These are phyloP conservation scores for Suhomyces prunicola DNA, from an alignment of 805 yeast genomes.

Conservation along the genomic window DNA sequence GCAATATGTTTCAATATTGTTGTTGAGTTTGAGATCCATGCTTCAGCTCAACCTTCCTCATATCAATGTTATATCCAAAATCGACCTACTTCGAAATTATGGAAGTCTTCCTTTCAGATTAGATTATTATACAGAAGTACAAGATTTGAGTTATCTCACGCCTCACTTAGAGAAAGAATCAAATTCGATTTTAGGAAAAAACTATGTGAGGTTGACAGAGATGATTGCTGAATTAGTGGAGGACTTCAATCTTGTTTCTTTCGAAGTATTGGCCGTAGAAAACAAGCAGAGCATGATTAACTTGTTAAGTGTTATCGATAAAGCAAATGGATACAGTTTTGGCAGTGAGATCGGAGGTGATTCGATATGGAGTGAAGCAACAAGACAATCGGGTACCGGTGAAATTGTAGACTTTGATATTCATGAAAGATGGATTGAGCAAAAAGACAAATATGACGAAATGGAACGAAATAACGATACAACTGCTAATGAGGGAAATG, in stretches of 20 bases:
- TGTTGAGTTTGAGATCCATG: slow-evolving; percentile 87
- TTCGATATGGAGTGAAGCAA: slow-evolving; percentile 94
- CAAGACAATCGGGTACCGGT: slow-evolving; percentile 67
- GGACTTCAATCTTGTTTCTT: slow-evolving; percentile 83
- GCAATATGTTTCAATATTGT: slow-evolving; percentile 77
- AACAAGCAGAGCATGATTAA: slow-evolving; percentile 91
- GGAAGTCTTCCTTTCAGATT: slow-evolving; percentile 80
- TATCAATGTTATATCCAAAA: slow-evolving; percentile 86
- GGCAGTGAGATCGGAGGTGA: slow-evolving; percentile 99
- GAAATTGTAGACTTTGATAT: slow-evolving; percentile 58
- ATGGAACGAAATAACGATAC: slow-evolving; percentile 36
- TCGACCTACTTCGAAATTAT: slow-evolving; percentile 73
- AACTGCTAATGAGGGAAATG: slow-evolving; percentile 29
- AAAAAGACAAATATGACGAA: slow-evolving; percentile 73
- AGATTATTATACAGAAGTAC: slow-evolving; percentile 89
- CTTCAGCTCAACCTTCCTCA: slow-evolving; percentile 90
- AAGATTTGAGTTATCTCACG: slow-evolving; percentile 66
- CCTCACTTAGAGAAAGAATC: slow-evolving; percentile 74
- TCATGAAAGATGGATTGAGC: slow-evolving; percentile 94
- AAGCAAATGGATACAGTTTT: slow-evolving; percentile 89
- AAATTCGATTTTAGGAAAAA: slow-evolving; percentile 57
- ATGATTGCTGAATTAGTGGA: slow-evolving; percentile 79
- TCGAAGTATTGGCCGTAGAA: slow-evolving; percentile 86
- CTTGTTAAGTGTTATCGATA: slow-evolving; percentile 73
- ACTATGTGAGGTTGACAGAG: slow-evolving; percentile 65